These are phyloP conservation scores for Citrus trifoliata DNA, from an alignment of 345 rosid genomes.

Conservation along the genomic window DNA sequence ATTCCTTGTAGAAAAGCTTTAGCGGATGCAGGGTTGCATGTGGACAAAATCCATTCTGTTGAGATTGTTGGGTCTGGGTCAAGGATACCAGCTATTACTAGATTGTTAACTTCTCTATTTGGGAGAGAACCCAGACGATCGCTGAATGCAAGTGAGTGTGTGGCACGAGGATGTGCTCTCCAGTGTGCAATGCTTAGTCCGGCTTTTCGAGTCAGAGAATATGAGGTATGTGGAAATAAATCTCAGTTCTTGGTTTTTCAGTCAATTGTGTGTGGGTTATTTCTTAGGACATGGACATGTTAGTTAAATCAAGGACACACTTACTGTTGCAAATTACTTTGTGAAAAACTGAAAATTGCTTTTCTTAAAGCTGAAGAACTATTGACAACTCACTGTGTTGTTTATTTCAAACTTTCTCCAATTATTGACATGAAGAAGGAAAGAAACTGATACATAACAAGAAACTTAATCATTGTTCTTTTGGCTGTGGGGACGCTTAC, in stretches of 20 bases:
- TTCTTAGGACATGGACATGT: not conserved
- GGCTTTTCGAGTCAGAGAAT: slow-evolving; percentile 51
- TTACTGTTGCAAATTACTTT: not conserved
- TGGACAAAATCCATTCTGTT: slow-evolving; percentile 44
- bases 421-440: not conserved
- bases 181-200: slow-evolving; percentile 73
- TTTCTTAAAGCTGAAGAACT: not conserved
- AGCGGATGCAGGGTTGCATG: slow-evolving; percentile 39
- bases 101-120: slow-evolving; percentile 42
- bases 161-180: slow-evolving; percentile 64
- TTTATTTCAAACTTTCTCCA: not conserved
- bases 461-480: not conserved
- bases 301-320: too few relatives aligned
- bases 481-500: not conserved
- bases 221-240: slow-evolving; percentile 39
- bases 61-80: slow-evolving; percentile 70
- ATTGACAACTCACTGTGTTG: not conserved
- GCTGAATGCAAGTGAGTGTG: slow-evolving; percentile 61
- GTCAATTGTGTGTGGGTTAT: not conserved
- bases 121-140: slow-evolving; percentile 53
- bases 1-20: slow-evolving; percentile 49
- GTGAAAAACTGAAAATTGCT: not conserved
- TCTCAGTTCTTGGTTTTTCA: not conserved
- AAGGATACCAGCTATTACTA: slow-evolving; percentile 53
- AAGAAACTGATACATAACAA: not conserved